Evolutionary conservation across 2,329 filamentous ascomycete genomes (phyloP), one percentile per base, ranked within the genome.

Genomic region (Beauveria medogensis): DNA sequence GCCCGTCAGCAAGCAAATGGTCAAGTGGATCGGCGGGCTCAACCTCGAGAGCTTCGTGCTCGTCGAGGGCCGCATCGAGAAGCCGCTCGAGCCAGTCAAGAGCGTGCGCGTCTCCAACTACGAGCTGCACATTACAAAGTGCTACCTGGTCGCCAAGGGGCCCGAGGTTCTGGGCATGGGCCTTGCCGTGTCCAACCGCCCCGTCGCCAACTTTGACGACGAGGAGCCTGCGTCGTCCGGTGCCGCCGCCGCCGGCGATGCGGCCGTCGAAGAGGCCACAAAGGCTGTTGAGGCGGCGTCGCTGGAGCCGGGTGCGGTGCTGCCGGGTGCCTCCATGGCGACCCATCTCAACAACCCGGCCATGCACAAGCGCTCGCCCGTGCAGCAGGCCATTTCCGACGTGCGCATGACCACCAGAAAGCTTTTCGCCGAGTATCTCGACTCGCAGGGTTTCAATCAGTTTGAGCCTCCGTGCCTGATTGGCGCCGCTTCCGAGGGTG

Each of bases 381-480:
- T 95, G 64, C 95, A 94, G 76, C 91, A 95, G 73, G 91, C 92
- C 62, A 93, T 93, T 69, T 78, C 80, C 20, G 70, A 73, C 60
- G 69, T 75, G 55, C 77, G 78, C 60, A 74, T 78, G 69, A 85
- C 83, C 61, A 85, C 90, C 44, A 82, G 84, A 63, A 80, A 83
- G 63, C 80, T 94, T 14, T 95, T 95, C 75, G 79, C 82, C 62
- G 86, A 92, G 67, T 97, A 92, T 73, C 86, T 97, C 66, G 81
- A 87, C 63, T 80, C 83, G 65, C 83, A 83, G 63, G 84, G 86
- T 59, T 96, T 96, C 73, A 86, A 88, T 65, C 85, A 90, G 73
- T 92, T 97, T 69, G 91, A 96, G 73, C 90, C 92, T 2, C 92
- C 94, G 10, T 93, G 92, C 73, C 80, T 99, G 48, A 90, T 96